Conservation (phyloP, 2,329 filamentous ascomycete species). For the Alternaria sp. region DNA sequence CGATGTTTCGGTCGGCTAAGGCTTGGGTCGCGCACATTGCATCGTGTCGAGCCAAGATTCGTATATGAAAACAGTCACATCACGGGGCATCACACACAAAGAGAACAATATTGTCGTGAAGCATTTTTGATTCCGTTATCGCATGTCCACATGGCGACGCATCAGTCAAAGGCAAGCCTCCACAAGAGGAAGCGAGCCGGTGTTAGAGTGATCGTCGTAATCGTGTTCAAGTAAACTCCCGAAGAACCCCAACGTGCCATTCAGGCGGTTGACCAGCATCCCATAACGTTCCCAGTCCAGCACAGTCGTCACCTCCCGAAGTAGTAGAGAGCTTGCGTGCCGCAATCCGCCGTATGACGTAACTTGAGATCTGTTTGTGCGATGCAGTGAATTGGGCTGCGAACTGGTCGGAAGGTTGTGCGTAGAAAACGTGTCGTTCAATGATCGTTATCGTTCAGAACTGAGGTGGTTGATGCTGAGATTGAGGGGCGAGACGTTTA, state of each 20-base stretch:
- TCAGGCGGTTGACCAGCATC: slow-evolving; percentile 46
- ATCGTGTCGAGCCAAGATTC: slow-evolving; percentile 1
- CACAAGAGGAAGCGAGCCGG: slow-evolving; percentile 41
- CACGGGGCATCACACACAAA: slow-evolving; percentile 20
- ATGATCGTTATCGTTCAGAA: slow-evolving; percentile 41
- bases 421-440: slow-evolving; percentile 40
- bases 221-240: slow-evolving; percentile 48
- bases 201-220: slow-evolving; percentile 49
- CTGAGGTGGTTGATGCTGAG: slow-evolving; percentile 47
- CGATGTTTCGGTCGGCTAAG: not conserved
- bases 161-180: slow-evolving; percentile 49
- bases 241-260: slow-evolving; percentile 42
- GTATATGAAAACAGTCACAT: not conserved
- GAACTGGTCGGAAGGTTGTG: slow-evolving; percentile 35
- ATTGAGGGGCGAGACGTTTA: slow-evolving; percentile 60
- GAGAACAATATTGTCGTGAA: slow-evolving; percentile 45
- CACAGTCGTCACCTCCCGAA: slow-evolving; percentile 36
- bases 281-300: slow-evolving; percentile 39
- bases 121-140: slow-evolving; percentile 49
- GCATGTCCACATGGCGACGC: slow-evolving; percentile 49
- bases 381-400: slow-evolving; percentile 30
- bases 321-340: slow-evolving; percentile 37
- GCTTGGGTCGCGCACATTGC: not conserved
- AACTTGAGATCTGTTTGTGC: slow-evolving; percentile 25
- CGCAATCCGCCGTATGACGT: slow-evolving; percentile 39